phyloP scores from a whole-genome alignment of 305 asterid species.

The Euphrasia arctica region DNA sequence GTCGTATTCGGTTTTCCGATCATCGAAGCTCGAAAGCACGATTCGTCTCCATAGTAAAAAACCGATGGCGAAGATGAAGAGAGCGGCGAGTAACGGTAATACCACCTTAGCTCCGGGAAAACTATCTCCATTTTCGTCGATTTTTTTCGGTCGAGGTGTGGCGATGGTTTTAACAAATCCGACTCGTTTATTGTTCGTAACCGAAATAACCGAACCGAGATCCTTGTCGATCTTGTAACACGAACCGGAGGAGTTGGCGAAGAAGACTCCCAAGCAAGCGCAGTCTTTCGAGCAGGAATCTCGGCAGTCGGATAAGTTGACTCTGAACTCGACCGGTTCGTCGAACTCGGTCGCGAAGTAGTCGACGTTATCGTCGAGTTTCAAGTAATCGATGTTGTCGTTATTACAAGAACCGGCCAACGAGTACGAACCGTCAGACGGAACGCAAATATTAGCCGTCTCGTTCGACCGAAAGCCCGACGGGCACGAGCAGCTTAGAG shows the following conservation, averaged over 20 bases:
- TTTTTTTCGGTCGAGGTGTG: slow-evolving; percentile 11
- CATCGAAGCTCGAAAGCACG: background rate
- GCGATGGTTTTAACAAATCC: slow-evolving; percentile 38
- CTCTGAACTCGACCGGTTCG: slow-evolving; percentile 30
- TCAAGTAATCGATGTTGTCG: slow-evolving; percentile 28
- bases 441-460: slow-evolving; percentile 31
- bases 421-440: slow-evolving; percentile 28
- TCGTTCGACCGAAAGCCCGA: slow-evolving; percentile 30
- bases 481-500: slow-evolving; percentile 42
- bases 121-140: slow-evolving; percentile 16
- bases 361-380: slow-evolving; percentile 39
- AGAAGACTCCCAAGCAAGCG: slow-evolving; percentile 51
- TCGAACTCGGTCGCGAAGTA: slow-evolving; percentile 50
- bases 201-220: slow-evolving; percentile 43
- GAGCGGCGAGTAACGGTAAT: slow-evolving; percentile 34
- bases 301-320: slow-evolving; percentile 36
- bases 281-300: slow-evolving; percentile 45
- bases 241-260: slow-evolving; percentile 39
- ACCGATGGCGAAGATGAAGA: slow-evolving; percentile 26
- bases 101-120: slow-evolving; percentile 34
- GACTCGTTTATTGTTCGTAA: slow-evolving; percentile 20
- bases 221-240: slow-evolving; percentile 41
- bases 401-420: slow-evolving; percentile 45
- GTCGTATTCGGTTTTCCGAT: background rate
- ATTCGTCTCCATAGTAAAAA: slow-evolving; percentile 33